Evolutionary conservation across 2,329 filamentous ascomycete genomes (phyloP).

Genomic region (Verticillium dahliae): DNA sequence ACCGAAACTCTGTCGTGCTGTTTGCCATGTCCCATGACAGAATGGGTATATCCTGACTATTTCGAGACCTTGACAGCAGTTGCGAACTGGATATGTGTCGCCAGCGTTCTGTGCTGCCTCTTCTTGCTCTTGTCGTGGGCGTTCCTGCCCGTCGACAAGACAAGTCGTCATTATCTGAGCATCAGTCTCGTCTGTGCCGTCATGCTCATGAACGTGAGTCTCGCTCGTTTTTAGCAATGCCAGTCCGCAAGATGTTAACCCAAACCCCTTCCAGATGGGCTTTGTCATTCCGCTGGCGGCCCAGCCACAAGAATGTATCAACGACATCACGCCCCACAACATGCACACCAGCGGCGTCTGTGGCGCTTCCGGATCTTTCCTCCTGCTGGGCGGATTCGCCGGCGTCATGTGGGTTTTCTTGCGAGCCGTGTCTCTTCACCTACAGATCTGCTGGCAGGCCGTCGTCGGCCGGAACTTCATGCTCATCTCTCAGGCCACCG

Average conservation of each 20-base stretch:
- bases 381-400: slow-evolving; percentile 80
- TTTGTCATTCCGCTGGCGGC: slow-evolving; percentile 84
- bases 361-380: slow-evolving; percentile 78
- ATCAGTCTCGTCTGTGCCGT: slow-evolving; percentile 76
- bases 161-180: slow-evolving; percentile 86
- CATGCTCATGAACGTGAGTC: slow-evolving; percentile 70
- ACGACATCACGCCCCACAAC: slow-evolving; percentile 86
- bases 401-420: slow-evolving; percentile 89
- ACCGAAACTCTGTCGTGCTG: slow-evolving; percentile 54
- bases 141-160: slow-evolving; percentile 78
- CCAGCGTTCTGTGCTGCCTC: slow-evolving; percentile 61
- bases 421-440: slow-evolving; percentile 82
- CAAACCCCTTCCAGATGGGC: slow-evolving; percentile 53
- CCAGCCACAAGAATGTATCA: slow-evolving; percentile 74
- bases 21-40: slow-evolving; percentile 79
- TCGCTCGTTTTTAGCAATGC: no score
- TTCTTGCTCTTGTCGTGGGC: slow-evolving; percentile 78
- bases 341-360: slow-evolving; percentile 80
- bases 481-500: slow-evolving; percentile 70
- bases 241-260: background rate
- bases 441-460: slow-evolving; percentile 97
- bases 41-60: slow-evolving; percentile 63
- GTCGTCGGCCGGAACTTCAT: slow-evolving; percentile 86
- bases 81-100: slow-evolving; percentile 80
- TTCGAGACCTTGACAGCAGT: slow-evolving; percentile 54